phyloP scores from a whole-genome alignment of 2,329 filamentous ascomycete genomes.

The Colletotrichum nymphaeae region DNA sequence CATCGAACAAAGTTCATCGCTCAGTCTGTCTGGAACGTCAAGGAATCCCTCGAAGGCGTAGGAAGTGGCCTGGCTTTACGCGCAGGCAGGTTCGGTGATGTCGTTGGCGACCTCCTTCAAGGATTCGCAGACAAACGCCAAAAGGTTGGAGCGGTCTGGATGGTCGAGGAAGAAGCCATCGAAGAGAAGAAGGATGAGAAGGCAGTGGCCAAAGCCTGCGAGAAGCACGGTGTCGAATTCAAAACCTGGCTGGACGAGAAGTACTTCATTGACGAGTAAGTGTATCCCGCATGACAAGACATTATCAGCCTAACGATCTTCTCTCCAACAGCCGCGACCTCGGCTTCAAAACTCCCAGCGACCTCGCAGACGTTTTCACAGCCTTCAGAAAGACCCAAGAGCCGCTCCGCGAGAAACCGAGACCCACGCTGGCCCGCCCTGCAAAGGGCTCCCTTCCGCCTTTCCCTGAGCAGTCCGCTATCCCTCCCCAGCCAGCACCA shows the following conservation, averaged over 20 bases:
- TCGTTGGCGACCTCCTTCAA: constrained; percentile 68
- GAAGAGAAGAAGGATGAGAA: constrained; percentile 77
- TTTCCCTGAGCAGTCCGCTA: constrained; percentile 58
- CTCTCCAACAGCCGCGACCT: constrained; percentile 69
- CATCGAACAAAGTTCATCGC: constrained; percentile 79
- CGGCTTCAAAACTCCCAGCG: constrained; percentile 63
- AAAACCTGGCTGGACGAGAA: constrained; percentile 80
- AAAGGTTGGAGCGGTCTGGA: constrained; percentile 76
- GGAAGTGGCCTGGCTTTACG: constrained; percentile 73
- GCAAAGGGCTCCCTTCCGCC: constrained; percentile 63
- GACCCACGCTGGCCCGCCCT: constrained; percentile 66
- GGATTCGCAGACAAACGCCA: constrained; percentile 53
- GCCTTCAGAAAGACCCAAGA: constrained; percentile 79
- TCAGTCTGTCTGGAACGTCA: constrained; percentile 79
- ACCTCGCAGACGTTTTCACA: constrained; percentile 81
- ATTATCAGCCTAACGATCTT: constrained; percentile 36
- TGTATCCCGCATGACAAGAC: constrained; percentile 36
- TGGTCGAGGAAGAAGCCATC: constrained; percentile 75
- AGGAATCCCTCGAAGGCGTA: constrained; percentile 67
- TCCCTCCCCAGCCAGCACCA: constrained; percentile 70
- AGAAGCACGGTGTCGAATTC: constrained; percentile 66
- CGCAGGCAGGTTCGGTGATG: constrained; percentile 70
- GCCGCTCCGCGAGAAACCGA: constrained; percentile 74
- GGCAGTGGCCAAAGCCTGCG: constrained; percentile 63
- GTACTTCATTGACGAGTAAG: constrained; percentile 83